phyloP scores from a whole-genome alignment of 1,284 basidiomycete species.

The Cryptococcus sp. region DNA sequence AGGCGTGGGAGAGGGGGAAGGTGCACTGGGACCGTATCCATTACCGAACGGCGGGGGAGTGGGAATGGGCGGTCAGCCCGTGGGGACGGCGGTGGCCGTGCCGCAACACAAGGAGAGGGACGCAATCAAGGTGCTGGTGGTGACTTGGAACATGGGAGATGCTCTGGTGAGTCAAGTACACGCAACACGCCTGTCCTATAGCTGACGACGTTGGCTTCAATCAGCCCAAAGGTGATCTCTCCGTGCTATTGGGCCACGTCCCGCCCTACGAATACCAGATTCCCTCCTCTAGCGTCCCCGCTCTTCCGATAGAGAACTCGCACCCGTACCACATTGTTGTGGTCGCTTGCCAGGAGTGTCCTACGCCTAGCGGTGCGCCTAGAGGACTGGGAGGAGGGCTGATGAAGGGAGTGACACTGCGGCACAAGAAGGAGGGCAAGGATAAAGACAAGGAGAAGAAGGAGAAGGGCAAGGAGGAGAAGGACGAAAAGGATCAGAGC shows the following conservation, averaged over 20 bases:
- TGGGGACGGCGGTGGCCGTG: slow-evolving; percentile 5
- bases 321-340: slow-evolving; percentile 56
- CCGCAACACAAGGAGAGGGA: slow-evolving; percentile 28
- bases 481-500: neutral
- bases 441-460: slow-evolving; percentile 19
- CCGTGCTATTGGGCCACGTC: slow-evolving; percentile 52
- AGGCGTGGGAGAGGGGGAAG: neutral
- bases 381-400: slow-evolving; percentile 47
- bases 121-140: slow-evolving; percentile 52
- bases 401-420: slow-evolving; percentile 45
- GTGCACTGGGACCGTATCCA: neutral
- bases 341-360: slow-evolving; percentile 53
- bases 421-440: slow-evolving; percentile 17
- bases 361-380: slow-evolving; percentile 48
- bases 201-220: neutral
- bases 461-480: slow-evolving; percentile 21
- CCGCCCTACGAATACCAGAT: slow-evolving; percentile 45
- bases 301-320: slow-evolving; percentile 32
- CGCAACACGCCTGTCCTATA: neutral
- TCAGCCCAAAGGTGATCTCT: slow-evolving; percentile 53
- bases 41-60: neutral
- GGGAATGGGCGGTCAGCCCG: no score
- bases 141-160: slow-evolving; percentile 56
- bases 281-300: slow-evolving; percentile 20
- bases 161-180: slow-evolving; percentile 42